Evolutionary conservation across 2,329 filamentous ascomycete species (phyloP), one percentile per base, ranked within the genome.

Genomic region (Pseudogymnoascus pannorum): DNA sequence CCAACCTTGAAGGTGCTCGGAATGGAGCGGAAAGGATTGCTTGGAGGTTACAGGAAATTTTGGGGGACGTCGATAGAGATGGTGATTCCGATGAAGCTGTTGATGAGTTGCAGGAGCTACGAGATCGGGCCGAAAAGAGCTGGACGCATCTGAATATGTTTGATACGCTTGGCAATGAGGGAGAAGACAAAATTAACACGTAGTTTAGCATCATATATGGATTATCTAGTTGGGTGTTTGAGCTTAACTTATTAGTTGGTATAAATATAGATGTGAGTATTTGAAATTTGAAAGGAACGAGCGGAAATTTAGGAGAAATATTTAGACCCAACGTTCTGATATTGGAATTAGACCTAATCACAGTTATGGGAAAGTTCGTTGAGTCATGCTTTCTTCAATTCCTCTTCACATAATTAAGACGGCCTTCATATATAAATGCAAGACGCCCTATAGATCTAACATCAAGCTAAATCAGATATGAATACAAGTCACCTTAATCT

Each of bases 1-100:
- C 83, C 0, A 92, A 92, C 70, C 75, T 92, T 3, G 88, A 88
- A 26, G 89, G 89, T 0, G 88, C 88, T 2, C 81, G 89, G 65
- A 70, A 86, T 24, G 88, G 88, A 0, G 88, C 89, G 0, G 89
- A 92, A 74, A 80, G 89, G 58, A 83, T 91, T 54, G 83, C 84
- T 0, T 89, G 87, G 86, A 84, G 82, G 1, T 79, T 91, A 58
- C 81, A 88, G 65, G 84, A 88, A 64, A 69, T 83, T 9, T 63
- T 86, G 42, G 75, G 71, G 48, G 71, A 67, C 40, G 68, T 66
- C 29, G 44, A 51, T 29, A 29, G n/a, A 7, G 24, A 12, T 16
- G 8, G n/a, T 12, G 44, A 51, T 51, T 29, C 24, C 24, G 14
- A 51, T 51, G 44, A 51, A 3, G 9, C 6, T 26, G 22, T 18